phyloP scores from a whole-genome alignment of 495 filamentous ascomycete genomes.

The Astrocystis sublimbata region DNA sequence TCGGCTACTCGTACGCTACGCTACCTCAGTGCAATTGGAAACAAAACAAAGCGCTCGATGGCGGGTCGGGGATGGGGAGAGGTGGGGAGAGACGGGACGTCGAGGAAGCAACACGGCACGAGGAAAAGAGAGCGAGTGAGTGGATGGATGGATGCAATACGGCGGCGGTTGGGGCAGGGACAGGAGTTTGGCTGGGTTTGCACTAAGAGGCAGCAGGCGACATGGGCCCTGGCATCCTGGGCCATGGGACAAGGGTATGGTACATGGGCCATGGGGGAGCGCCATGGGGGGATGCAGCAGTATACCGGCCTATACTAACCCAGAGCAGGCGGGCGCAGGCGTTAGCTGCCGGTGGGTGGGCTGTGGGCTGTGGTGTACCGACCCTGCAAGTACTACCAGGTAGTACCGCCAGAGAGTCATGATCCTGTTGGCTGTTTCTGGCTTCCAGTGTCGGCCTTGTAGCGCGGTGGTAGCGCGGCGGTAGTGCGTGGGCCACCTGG shows the following conservation, averaged over 20 bases:
- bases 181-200: conserved; percentile 10
- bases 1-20: no score
- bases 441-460: background rate
- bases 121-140: conserved; percentile 30
- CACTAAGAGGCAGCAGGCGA: conserved; percentile 1
- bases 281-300: no score
- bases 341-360: conserved; percentile 5
- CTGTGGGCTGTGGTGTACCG: background rate
- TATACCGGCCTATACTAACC: background rate
- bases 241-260: no score
- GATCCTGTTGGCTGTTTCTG: no score
- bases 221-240: no score
- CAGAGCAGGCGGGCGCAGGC: conserved; percentile 16
- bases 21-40: background rate
- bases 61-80: conserved; percentile 13
- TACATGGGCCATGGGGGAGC: no score
- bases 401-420: conserved; percentile 3
- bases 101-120: conserved; percentile 16
- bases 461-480: background rate
- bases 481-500: background rate
- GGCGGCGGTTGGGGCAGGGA: conserved; percentile 19
- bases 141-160: conserved; percentile 27
- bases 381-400: no score
- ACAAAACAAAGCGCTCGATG: conserved; percentile 7
- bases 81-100: conserved; percentile 26